phyloP scores from a whole-genome alignment of 352 stramenopile species.

The Phytophthora podocarpi region DNA sequence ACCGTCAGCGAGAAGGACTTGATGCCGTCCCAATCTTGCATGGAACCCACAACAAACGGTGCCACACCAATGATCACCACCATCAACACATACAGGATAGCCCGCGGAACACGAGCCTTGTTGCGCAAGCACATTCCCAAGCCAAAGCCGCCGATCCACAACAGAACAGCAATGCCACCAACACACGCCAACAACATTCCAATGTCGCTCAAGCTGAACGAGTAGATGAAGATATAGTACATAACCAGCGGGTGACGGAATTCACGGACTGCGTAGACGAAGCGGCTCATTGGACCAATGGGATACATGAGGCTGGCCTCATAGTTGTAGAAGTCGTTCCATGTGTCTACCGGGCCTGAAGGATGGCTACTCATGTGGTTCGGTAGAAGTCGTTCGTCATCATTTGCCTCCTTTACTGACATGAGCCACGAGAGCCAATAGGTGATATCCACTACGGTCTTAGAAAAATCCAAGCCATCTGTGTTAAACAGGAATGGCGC shows the following conservation, averaged over 20 bases:
- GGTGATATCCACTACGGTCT: slow-evolving; percentile 82
- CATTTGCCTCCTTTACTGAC: slow-evolving; percentile 50
- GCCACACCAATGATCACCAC: slow-evolving; percentile 63
- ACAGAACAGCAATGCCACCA: slow-evolving; percentile 56
- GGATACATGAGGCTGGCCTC: slow-evolving; percentile 69
- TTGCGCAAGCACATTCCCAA: slow-evolving; percentile 61
- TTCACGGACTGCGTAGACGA: slow-evolving; percentile 78
- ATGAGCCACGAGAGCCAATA: slow-evolving; percentile 89
- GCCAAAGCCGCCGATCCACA: slow-evolving; percentile 74
- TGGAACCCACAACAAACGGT: slow-evolving; percentile 67
- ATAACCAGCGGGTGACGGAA: slow-evolving; percentile 79
- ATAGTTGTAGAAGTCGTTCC: slow-evolving; percentile 82
- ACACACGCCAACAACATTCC: slow-evolving; percentile 62
- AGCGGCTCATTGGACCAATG: slow-evolving; percentile 65
- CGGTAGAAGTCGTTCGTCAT: slow-evolving; percentile 49
- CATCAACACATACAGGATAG: slow-evolving; percentile 72
- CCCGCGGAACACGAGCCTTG: slow-evolving; percentile 59
- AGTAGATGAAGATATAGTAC: slow-evolving; percentile 84
- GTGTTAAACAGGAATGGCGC: slow-evolving; percentile 91
- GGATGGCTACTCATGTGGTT: slow-evolving; percentile 33
- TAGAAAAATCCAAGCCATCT: slow-evolving; percentile 85
- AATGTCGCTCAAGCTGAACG: slow-evolving; percentile 75
- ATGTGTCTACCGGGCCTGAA: slow-evolving; percentile 53
- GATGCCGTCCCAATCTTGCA: slow-evolving; percentile 62
- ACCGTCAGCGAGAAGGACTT: slow-evolving; percentile 77